These are phyloP conservation scores for Phytomonas francai DNA, from an alignment of 208 protist genomes.

Conservation along the genomic window DNA sequence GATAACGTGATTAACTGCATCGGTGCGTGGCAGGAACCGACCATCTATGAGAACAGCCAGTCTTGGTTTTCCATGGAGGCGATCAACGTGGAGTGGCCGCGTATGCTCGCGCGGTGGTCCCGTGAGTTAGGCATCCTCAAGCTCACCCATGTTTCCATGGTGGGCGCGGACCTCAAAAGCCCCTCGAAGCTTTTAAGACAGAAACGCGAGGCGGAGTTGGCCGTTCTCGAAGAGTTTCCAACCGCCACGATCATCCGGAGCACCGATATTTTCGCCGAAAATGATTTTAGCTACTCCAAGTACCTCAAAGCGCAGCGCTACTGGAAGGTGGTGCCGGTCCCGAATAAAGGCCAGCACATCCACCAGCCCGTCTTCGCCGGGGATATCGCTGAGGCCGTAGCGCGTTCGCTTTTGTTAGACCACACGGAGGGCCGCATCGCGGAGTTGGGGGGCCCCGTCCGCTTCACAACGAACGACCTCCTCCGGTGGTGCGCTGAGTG, in stretches of 20 bases:
- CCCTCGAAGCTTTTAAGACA: conserved; percentile 81
- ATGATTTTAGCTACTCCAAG: conserved; percentile 84
- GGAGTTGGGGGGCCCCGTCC: conserved; percentile 83
- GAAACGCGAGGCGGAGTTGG: conserved; percentile 77
- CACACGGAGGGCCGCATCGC: conserved; percentile 89
- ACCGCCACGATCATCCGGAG: conserved; percentile 83
- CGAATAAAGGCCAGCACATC: conserved; percentile 77
- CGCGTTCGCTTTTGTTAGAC: conserved; percentile 77
- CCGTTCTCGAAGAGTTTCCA: conserved; percentile 88
- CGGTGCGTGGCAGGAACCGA: conserved; percentile 83
- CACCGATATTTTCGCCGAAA: conserved; percentile 84
- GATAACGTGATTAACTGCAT: conserved; percentile 72
- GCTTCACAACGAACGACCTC: conserved; percentile 85
- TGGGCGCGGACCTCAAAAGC: conserved; percentile 80
- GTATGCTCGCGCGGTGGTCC: conserved; percentile 84
- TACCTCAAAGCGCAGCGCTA: conserved; percentile 85
- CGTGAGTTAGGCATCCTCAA: conserved; percentile 81
- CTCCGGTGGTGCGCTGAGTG: conserved; percentile 84
- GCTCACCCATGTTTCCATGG: conserved; percentile 87
- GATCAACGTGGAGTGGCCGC: conserved; percentile 88
- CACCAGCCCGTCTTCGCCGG: conserved; percentile 87
- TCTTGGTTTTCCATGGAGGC: conserved; percentile 90
- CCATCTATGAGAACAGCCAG: conserved; percentile 83
- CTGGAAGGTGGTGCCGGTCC: conserved; percentile 78
- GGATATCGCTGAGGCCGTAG: conserved; percentile 75